phyloP scores from a whole-genome alignment of 805 yeast genomes.

The Kuraishia cidri region DNA sequence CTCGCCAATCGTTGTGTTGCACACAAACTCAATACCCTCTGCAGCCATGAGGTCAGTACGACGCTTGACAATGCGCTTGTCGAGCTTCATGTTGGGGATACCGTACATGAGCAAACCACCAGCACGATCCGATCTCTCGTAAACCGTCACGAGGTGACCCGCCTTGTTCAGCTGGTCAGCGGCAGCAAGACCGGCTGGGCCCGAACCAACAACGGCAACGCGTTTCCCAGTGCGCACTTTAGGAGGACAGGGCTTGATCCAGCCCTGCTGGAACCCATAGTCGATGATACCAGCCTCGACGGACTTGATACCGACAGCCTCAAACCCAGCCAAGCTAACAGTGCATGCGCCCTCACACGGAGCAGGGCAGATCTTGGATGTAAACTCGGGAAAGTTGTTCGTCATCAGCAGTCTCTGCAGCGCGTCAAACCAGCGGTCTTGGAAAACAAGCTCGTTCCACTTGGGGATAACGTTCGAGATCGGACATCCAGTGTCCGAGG shows the following conservation, averaged over 20 bases:
- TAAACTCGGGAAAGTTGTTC: conserved; percentile 97
- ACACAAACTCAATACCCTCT: conserved; percentile 78
- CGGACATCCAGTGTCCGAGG: conserved; percentile 97
- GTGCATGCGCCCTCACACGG: conserved; percentile 97
- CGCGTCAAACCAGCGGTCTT: conserved; percentile 93
- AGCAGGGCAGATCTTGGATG: conserved; percentile 98
- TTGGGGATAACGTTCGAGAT: conserved; percentile 95
- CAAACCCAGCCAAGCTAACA: conserved; percentile 79
- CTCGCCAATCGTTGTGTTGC: conserved; percentile 77
- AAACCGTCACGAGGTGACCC: conserved; percentile 87
- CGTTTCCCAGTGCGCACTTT: conserved; percentile 71
- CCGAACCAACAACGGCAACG: conserved; percentile 89
- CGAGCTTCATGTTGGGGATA: conserved; percentile 98
- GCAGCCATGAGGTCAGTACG: conserved; percentile 86
- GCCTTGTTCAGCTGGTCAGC: conserved; percentile 97
- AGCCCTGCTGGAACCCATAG: conserved; percentile 92
- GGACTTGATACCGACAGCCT: conserved; percentile 94
- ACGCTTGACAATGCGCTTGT: conserved; percentile 85
- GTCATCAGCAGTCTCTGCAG: conserved; percentile 88
- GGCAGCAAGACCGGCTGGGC: conserved; percentile 94
- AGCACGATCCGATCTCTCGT: conserved; percentile 89
- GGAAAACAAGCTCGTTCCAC: conserved; percentile 94
- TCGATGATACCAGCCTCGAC: conserved; percentile 95
- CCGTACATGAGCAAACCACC: conserved; percentile 99
- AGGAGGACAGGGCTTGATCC: conserved; percentile 87